Base-by-base conservation (phyloP, 768 basidiomycete species). In the Leccinellum albellum region DNA sequence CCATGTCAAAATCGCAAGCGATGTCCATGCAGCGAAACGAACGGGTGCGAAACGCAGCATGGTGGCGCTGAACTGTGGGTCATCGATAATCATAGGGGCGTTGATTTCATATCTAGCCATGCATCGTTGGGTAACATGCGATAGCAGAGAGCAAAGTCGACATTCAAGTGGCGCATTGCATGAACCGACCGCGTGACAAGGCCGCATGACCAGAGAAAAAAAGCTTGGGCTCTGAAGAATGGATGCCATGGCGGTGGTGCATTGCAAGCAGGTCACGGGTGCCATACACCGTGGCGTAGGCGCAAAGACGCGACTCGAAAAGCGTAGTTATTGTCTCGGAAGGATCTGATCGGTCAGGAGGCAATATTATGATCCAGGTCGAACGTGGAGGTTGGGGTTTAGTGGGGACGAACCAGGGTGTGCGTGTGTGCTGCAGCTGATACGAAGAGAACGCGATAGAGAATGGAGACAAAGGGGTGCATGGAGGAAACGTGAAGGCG, bases 31-130 rank as follows among this genome's bases (percentile, higher is more conserved):
- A 44, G 45, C 46, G 51, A 44, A 52, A 51, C 28, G 29, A 55
- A 61, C 56, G 58, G 51, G 32, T 44, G 58, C 53, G 49, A 51
- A 50, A 58, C 29, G 55, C 55, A 40, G 50, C 24, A 55, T 21
- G 23, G 32, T 51, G 49, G 61, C 40, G 53, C 17, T 23, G 46
- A 49, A 31, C 13, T n/a, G 50, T 29, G 50, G 35, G 21, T 14
- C 35, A 68, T 62, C 64, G 68, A 68, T 64, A 57, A 65, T 62
- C 60, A 57, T 65, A 64, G 62, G 66, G 51, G 64, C 12, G 40
- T 42, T 54, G 59, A 68, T 66, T 68, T 69, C 68, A 69, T 70
- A 70, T 69, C 64, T 51, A 44, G 58, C 26, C 20, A 58, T 57
- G 61, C 61, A 67, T 54, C 53, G 60, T 58, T 56, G 64, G 42